A percentile compares a stretch with the other conserved stretches of the same genome.
phyloP scores from a whole-genome alignment of 352 stramenopile species.

The Blastocystis sp. region DNA sequence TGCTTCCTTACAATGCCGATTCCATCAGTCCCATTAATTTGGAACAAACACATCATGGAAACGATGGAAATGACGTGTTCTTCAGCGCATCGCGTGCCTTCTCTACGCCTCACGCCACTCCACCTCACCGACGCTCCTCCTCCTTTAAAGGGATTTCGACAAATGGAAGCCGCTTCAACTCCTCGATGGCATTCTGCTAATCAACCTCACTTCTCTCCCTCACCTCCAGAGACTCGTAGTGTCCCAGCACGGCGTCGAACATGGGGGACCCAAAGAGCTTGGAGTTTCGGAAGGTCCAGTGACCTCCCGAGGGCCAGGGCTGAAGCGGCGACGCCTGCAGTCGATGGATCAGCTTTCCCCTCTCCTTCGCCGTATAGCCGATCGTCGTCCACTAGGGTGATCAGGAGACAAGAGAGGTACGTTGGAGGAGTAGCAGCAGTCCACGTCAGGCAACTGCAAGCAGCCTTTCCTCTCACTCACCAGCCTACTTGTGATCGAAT shows the following conservation, averaged over 20 bases:
- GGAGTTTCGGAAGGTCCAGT: conserved; percentile 25
- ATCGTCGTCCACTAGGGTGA: not conserved
- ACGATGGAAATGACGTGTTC: not conserved
- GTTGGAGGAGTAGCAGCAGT: conserved; percentile 56
- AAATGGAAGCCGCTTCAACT: conserved; percentile 27
- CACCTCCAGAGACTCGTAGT: conserved; percentile 5
- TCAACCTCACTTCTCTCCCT: not conserved
- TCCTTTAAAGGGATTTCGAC: not conserved
- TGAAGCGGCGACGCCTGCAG: not conserved
- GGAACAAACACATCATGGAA: not conserved
- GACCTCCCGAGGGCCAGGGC: not conserved
- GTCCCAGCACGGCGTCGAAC: conserved; percentile 25
- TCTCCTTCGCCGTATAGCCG: not conserved
- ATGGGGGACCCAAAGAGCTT: conserved; percentile 31
- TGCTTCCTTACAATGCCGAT: too few species aligned
- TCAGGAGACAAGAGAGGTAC: not conserved
- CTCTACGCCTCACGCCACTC: not conserved
- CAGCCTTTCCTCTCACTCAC: conserved; percentile 58
- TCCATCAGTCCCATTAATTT: not conserved
- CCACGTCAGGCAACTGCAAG: conserved; percentile 59
- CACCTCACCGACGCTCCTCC: not conserved
- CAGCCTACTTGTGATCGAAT: too few species aligned
- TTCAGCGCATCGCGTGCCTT: not conserved
- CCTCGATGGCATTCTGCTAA: not conserved
- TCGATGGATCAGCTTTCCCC: conserved; percentile 11